phyloP scores from a whole-genome alignment of 1,139 yeast genomes.

The Blastobotrys serpentis region DNA sequence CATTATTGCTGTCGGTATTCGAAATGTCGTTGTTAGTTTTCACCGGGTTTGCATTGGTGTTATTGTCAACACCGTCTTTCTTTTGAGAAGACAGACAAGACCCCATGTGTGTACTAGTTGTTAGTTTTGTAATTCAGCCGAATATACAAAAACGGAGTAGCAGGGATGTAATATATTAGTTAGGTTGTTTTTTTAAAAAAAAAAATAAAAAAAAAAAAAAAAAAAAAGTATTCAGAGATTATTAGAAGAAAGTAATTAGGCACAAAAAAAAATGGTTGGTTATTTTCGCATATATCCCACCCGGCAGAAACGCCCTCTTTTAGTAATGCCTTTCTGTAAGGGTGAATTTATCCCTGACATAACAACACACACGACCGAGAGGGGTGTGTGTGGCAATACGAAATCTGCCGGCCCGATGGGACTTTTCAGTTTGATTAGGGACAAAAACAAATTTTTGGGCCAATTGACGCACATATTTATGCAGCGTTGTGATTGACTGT shows the following conservation, averaged over 20 bases:
- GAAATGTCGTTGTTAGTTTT: slow-evolving; percentile 5
- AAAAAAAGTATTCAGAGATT: background rate
- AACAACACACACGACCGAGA: too few species aligned
- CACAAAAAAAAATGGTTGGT: background rate
- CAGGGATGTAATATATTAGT: too few species aligned
- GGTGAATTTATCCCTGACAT: too few species aligned
- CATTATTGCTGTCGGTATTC: too few species aligned
- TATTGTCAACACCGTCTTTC: background rate
- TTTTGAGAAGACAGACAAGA: slow-evolving; percentile 19
- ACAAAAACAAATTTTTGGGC: too few species aligned
- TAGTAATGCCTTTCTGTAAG: too few species aligned
- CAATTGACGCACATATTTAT: too few species aligned
- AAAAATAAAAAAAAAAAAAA: too few species aligned
- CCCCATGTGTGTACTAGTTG: slow-evolving; percentile 17
- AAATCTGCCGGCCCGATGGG: background rate
- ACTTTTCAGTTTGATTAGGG: background rate
- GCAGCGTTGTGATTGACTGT: too few species aligned
- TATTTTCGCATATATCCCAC: background rate
- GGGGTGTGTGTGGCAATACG: background rate
- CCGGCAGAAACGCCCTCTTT: background rate
- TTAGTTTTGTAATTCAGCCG: background rate
- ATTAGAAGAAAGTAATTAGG: background rate
- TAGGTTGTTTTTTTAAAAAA: too few species aligned
- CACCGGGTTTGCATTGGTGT: slow-evolving; percentile 4
- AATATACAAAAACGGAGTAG: background rate